Percentiles rank a stretch among this genome's conserved stretches.
Evolutionary conservation across 176 grass and related monocot species (phyloP).

Genomic region (Carex littledalei): DNA sequence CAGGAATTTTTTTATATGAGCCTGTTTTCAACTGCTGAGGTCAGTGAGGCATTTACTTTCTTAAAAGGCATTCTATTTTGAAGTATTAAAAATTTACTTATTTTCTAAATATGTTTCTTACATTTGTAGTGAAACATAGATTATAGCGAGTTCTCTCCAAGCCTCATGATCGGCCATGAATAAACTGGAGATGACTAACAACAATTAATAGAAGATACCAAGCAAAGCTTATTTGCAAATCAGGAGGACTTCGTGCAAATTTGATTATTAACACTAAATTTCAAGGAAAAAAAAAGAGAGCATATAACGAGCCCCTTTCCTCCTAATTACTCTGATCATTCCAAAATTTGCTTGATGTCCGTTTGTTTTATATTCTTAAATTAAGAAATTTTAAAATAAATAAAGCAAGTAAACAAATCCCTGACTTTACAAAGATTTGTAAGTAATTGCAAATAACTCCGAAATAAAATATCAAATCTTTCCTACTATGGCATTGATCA

Average conservation of each 20-base stretch:
- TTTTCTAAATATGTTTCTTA: conserved; percentile 37
- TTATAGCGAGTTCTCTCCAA: conserved; percentile 99
- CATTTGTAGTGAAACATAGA: conserved; percentile 83
- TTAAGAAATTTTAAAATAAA: background rate
- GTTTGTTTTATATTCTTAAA: background rate
- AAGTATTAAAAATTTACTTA: background rate
- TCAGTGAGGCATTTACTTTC: background rate
- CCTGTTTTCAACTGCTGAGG: background rate
- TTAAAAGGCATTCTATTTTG: background rate
- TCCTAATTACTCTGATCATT: no score
- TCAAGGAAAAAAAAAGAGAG: background rate
- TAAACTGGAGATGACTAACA: conserved; percentile 12
- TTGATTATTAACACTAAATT: background rate
- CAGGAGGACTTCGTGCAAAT: background rate
- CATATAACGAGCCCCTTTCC: no score
- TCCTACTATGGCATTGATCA: no score
- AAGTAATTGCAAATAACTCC: no score
- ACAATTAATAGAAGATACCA: conserved; percentile 15
- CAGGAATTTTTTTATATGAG: background rate
- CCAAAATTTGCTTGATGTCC: background rate
- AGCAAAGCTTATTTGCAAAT: background rate
- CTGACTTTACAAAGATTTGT: background rate
- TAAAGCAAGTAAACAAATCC: background rate
- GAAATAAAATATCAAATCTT: no score
- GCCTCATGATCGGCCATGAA: conserved; percentile 99